Evolutionary conservation across 2,329 filamentous ascomycete genomes (phyloP), one percentile per base, ranked within the genome.

Genomic region (Coniochaeta sp.): DNA sequence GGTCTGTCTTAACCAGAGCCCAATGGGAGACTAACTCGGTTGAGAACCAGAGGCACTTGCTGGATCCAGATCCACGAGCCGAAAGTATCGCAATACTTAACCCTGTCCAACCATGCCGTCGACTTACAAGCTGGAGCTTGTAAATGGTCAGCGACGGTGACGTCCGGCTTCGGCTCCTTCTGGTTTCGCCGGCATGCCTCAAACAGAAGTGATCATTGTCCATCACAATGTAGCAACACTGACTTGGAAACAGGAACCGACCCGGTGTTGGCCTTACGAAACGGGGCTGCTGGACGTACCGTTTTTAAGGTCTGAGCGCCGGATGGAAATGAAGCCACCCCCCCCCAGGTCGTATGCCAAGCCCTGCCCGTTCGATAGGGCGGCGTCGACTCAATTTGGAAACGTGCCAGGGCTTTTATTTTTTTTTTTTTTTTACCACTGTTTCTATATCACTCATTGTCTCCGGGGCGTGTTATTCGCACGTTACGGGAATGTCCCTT

Each of bases 271-370:
- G 26, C 24, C 47, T 12, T 52, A 52, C 47, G 14, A 52, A 52
- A 52, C 47, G 47, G 47, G 47, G 47, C 47, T 52, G 26, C 22
- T 26, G 17, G 30, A 56, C n/a, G 54, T 56, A 56, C 54, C 54
- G 34, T 56, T 56, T 56, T 34, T 24, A 5, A 36, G 54, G 28
- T 34, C 30, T 38, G 30, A 56, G 54, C 34, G 54, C 30, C 28
- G 54, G 54, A 56, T 56, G n/a, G 54, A 56, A 56, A 56, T 56
- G 54, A 56, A 56, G 54, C 28, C 36, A 4, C 28, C 54, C 36
- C 9, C 28, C 54, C 54, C 34, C 34, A 36, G 54, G n/a, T 22
- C 16, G 12, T 12, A n/a, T 55, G 54, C 54, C 54, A 56, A 56
- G 54, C 54, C 54, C 54, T 38, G 16, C 47, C 26, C 30, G 6